A percentile compares a stretch with the other conserved stretches of the same genome.
Conservation (phyloP, 495 filamentous ascomycete species). For the Hypoxylon intermedium region DNA sequence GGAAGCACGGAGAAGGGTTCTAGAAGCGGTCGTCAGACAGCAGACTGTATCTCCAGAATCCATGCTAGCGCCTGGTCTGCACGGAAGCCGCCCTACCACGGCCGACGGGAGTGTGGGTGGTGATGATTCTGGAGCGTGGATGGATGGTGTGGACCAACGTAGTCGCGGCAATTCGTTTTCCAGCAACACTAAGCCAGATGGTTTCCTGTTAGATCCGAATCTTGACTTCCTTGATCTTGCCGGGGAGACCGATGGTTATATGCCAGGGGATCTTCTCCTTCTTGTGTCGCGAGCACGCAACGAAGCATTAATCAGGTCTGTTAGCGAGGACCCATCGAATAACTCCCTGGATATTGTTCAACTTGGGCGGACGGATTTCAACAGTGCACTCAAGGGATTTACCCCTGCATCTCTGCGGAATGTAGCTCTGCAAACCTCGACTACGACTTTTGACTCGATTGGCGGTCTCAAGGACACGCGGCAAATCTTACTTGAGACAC, state of each 20-base stretch:
- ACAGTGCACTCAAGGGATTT: slow-evolving; percentile 84
- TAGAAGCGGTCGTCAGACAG: slow-evolving; percentile 71
- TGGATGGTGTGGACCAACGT: slow-evolving; percentile 62
- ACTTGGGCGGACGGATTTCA: slow-evolving; percentile 77
- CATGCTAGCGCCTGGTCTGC: slow-evolving; percentile 45
- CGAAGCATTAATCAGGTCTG: slow-evolving; percentile 84
- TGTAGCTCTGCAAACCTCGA: slow-evolving; percentile 88
- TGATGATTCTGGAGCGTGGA: slow-evolving; percentile 69
- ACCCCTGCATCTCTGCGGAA: slow-evolving; percentile 93
- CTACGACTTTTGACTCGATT: slow-evolving; percentile 86
- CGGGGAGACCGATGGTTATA: slow-evolving; percentile 93
- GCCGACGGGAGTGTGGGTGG: slow-evolving; percentile 55
- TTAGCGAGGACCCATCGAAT: slow-evolving; percentile 49
- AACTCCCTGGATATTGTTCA: slow-evolving; percentile 54
- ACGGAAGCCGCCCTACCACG: slow-evolving; percentile 59
- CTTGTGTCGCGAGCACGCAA: slow-evolving; percentile 86
- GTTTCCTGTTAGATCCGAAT: slow-evolving; percentile 71
- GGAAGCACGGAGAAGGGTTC: slow-evolving; percentile 79
- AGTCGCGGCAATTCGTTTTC: slow-evolving; percentile 18
- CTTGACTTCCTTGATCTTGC: slow-evolving; percentile 93
- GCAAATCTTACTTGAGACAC: slow-evolving; percentile 85
- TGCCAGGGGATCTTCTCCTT: slow-evolving; percentile 90
- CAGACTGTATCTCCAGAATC: slow-evolving; percentile 53
- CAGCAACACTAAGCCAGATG: slow-evolving; percentile 53
- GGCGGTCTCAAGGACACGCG: slow-evolving; percentile 87